phyloP scores from a whole-genome alignment of 768 basidiomycete genomes.

The Mycena kentingensis region DNA sequence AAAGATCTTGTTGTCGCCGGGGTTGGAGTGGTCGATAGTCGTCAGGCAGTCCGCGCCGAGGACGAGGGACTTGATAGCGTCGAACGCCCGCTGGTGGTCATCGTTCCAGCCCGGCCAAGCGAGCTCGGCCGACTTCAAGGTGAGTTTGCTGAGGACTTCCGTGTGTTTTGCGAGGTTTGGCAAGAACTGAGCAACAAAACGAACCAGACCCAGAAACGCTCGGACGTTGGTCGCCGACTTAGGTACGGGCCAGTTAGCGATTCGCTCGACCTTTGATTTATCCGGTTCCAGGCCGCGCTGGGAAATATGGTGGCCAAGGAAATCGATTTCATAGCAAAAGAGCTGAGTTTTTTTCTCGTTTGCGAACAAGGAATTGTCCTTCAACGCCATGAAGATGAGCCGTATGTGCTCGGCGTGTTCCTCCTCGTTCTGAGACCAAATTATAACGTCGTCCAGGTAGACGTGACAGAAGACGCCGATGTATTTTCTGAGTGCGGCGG shows the following conservation, averaged over 20 bases:
- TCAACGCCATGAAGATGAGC: conserved; percentile 23
- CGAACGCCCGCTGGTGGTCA: conserved; percentile 27
- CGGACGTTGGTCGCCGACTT: conserved; percentile 16
- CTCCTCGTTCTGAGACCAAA: conserved; percentile 33
- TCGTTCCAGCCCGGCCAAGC: conserved; percentile 19
- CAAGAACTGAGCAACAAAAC: conserved; percentile 26
- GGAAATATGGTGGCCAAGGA: conserved; percentile 32
- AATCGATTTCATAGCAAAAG: conserved; percentile 9
- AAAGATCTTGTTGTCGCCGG: conserved; percentile 32
- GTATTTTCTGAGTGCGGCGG: conserved; percentile 23
- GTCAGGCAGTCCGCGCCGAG: conserved; percentile 27
- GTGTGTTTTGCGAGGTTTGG: conserved; percentile 22
- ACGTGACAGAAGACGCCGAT: conserved; percentile 37
- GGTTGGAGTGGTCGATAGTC: conserved; percentile 33
- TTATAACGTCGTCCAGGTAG: conserved; percentile 40
- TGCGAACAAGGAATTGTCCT: conserved; percentile 20
- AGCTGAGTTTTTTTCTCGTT: conserved; percentile 22
- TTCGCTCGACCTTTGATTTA: conserved; percentile 17
- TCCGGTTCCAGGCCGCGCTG: conserved; percentile 24
- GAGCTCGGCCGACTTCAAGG: not conserved
- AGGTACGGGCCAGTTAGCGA: conserved; percentile 25
- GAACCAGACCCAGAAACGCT: conserved; percentile 25
- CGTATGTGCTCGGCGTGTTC: conserved; percentile 29
- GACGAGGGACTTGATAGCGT: conserved; percentile 31
- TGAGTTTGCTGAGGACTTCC: not conserved